A percentile compares a stretch with the other conserved stretches of the same genome.
phyloP scores from a whole-genome alignment of 148 eudicot genomes.

The Camellia sinensis region DNA sequence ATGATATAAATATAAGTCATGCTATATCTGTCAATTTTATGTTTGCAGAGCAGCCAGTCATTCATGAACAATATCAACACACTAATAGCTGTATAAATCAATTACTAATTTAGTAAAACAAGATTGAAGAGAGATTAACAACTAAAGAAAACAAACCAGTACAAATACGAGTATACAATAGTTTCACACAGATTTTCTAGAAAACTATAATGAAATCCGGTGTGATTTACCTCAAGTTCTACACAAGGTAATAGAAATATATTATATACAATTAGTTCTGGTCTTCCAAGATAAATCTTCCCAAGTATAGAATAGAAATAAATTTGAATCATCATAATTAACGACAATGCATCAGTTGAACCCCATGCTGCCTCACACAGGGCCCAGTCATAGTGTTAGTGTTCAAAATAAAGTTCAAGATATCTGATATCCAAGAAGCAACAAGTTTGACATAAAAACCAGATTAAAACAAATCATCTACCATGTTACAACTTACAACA shows the following conservation, averaged over 20 bases:
- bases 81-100: not conserved
- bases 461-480: not conserved
- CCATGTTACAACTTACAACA: not conserved
- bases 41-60: not conserved
- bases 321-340: constrained; percentile 11
- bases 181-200: not conserved
- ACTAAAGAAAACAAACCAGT: not conserved
- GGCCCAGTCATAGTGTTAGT: too few species aligned
- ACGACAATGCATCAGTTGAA: not conserved
- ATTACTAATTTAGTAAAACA: not conserved
- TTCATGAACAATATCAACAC: not conserved
- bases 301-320: constrained; percentile 3
- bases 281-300: not conserved
- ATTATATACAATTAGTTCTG: not conserved
- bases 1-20: not conserved
- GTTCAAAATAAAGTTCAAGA: not conserved
- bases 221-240: not conserved
- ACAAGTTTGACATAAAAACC: not conserved
- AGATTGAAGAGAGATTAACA: not conserved
- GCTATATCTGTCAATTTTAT: not conserved
- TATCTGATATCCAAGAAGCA: not conserved
- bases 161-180: not conserved
- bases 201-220: not conserved
- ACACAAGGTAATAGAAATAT: not conserved
- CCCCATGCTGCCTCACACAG: not conserved